Evolutionary conservation across 345 rosid genomes (phyloP).

Genomic region (Cardamine resedifolia): DNA sequence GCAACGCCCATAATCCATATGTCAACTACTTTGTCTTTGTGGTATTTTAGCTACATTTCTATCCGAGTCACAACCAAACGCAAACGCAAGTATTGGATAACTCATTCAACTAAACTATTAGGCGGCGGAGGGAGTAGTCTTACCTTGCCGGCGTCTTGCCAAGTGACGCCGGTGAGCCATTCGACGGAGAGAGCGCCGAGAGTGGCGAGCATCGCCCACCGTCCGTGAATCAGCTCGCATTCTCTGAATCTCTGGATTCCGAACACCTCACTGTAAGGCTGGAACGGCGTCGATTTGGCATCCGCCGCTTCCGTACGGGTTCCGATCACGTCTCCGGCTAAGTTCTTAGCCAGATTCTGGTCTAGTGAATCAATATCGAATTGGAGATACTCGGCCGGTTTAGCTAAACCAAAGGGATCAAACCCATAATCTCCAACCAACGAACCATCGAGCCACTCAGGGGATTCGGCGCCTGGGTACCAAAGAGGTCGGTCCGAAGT

Average conservation of each 20-base stretch:
- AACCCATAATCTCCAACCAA: constrained; percentile 85
- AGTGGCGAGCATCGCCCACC: constrained; percentile 90
- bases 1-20: neutral
- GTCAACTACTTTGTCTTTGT: too few relatives aligned
- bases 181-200: constrained; percentile 76
- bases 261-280: constrained; percentile 79
- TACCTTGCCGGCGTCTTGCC: constrained; percentile 84
- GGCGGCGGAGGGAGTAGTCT: neutral
- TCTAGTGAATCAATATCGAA: constrained; percentile 74
- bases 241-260: constrained; percentile 88
- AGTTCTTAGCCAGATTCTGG: constrained; percentile 87
- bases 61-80: neutral
- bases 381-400: constrained; percentile 90
- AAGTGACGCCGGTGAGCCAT: constrained; percentile 65
- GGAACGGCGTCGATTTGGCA: constrained; percentile 75
- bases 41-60: neutral
- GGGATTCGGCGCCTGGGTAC: constrained; percentile 72
- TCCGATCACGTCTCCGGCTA: constrained; percentile 67
- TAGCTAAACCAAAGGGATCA: constrained; percentile 81
- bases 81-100: neutral
- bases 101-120: neutral
- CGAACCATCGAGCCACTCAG: constrained; percentile 75
- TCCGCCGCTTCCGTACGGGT: constrained; percentile 48
- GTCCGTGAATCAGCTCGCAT: constrained; percentile 82
- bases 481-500: constrained; percentile 57